Base-by-base conservation (phyloP, 1,284 basidiomycete species). In the Nidula niveotomentosa region DNA sequence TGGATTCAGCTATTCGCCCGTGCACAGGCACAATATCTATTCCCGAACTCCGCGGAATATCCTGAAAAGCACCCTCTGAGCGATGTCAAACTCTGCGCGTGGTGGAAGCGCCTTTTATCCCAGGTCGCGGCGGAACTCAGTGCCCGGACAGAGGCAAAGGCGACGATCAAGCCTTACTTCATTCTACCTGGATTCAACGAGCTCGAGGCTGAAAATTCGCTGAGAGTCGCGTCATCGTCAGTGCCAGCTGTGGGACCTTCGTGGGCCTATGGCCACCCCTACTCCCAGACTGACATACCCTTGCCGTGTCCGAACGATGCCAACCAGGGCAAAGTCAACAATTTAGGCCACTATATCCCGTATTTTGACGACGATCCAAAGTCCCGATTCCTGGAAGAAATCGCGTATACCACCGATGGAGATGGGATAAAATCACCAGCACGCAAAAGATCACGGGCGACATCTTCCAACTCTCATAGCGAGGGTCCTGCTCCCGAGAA, bases 361-460 rank as follows among this genome's bases (percentile, higher is more conserved):
- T 88, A 83, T 53, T 93, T 97, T 65, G 91, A 94, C 15, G 95
- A 98, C 65, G 94, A 96, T 69, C 94, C 95, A 1, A 97, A 97
- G 69, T 86, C 91, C 53, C 82, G 95, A 17, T 97, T 97, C 69
- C 72, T 97, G 66, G 90, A 93, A 65, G 93, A 96, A 67, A 84
- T 96, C 49, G 91, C 84, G 51, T 83, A 84, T 56, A 88, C 83
- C 2, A 85, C 83, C 34, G 81, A 86, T 15, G 79, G 75, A 49
- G 83, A 81, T 41, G 81, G 79, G 1, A 76, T 89, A 56, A 80
- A 76, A 63, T 85, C 83, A 7, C 86, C 88, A 1, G 75, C 76
- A 52, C 73, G 78, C 53, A 88, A 89, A 68, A 77, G 83, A 12
- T 64, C 73, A 6, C 76, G 76, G 49, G 71, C 72, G 45, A 59